A percentile compares a stretch with the other conserved stretches of the same genome.
Evolutionary conservation across 805 yeast species (phyloP).

Genomic region (Saturnispora quitensis): DNA sequence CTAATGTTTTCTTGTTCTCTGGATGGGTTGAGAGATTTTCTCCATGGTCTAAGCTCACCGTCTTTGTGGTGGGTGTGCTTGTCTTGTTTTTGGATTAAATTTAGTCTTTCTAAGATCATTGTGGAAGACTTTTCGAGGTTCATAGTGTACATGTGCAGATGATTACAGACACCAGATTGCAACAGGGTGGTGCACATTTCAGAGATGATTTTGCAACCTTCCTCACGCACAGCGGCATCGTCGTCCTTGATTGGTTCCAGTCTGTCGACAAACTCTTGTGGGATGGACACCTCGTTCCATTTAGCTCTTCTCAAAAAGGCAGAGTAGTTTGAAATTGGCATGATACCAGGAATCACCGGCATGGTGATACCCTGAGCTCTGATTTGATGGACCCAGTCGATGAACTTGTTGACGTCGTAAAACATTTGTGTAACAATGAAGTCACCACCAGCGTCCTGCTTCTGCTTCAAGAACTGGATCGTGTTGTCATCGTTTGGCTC

Average conservation of each 20-base stretch:
- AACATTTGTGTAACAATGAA: constrained; percentile 96
- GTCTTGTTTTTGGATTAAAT: constrained; percentile 32
- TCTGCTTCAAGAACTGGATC: constrained; percentile 63
- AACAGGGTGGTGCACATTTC: constrained; percentile 73
- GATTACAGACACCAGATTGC: constrained; percentile 65
- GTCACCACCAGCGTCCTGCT: constrained; percentile 89
- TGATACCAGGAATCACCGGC: constrained; percentile 95
- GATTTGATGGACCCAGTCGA: constrained; percentile 68
- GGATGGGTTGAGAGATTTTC: constrained; percentile 75
- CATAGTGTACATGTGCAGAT: constrained; percentile 95
- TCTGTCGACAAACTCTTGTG: constrained; percentile 56
- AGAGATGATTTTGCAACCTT: constrained; percentile 73
- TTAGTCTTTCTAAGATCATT: constrained; percentile 74
- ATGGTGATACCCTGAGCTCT: constrained; percentile 65
- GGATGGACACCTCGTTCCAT: constrained; percentile 85
- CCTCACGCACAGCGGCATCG: constrained; percentile 77
- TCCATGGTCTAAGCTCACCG: constrained; percentile 61
- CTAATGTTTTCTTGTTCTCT: constrained; percentile 76
- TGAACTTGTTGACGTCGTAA: constrained; percentile 81
- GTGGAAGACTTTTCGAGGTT: constrained; percentile 86
- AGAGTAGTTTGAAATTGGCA: constrained; percentile 96
- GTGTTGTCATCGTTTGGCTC: constrained; percentile 49
- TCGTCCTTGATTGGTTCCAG: constrained; percentile 84
- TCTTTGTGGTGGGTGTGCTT: constrained; percentile 13
- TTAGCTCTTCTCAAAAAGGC: constrained; percentile 87